Conservation (phyloP, 768 basidiomycete species). For the Rhizopogon vulgaris region DNA sequence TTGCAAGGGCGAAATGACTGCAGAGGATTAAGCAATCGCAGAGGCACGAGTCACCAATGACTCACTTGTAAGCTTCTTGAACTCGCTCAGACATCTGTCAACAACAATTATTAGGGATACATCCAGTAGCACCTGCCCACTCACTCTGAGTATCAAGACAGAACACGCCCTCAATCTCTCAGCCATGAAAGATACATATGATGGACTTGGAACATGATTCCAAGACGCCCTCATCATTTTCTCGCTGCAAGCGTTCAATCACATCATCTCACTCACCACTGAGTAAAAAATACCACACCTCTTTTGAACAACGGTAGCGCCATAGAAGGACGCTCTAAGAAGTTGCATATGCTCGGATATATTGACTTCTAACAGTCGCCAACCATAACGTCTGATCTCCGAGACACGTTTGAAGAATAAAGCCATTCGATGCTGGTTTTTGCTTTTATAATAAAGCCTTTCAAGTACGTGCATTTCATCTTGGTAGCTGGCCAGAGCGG, state of each 20-base stretch:
- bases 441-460: slow-evolving; percentile 70
- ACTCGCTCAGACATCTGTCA: slow-evolving; percentile 42
- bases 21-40: neutral
- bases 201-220: slow-evolving; percentile 48
- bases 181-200: slow-evolving; percentile 27
- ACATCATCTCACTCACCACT: too few relatives aligned
- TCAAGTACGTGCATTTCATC: slow-evolving; percentile 58
- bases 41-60: neutral
- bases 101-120: slow-evolving; percentile 1
- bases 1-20: slow-evolving; percentile 56
- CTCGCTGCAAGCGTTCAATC: slow-evolving; percentile 27
- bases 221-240: slow-evolving; percentile 56
- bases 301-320: slow-evolving; percentile 14
- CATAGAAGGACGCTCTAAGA: slow-evolving; percentile 23
- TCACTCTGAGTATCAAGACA: slow-evolving; percentile 43
- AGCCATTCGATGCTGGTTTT: slow-evolving; percentile 50
- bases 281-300: neutral
- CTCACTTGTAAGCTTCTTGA: slow-evolving; percentile 50
- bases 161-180: slow-evolving; percentile 31
- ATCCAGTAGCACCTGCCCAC: slow-evolving; percentile 1
- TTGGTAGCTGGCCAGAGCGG: slow-evolving; percentile 25
- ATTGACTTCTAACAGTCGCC: slow-evolving; percentile 11
- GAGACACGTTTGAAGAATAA: slow-evolving; percentile 64
- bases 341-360: slow-evolving; percentile 17
- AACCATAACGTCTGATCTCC: slow-evolving; percentile 54